These are phyloP conservation scores for Reticulascus tulasneorum DNA, from an alignment of 2,329 filamentous ascomycete genomes.

Conservation along the genomic window DNA sequence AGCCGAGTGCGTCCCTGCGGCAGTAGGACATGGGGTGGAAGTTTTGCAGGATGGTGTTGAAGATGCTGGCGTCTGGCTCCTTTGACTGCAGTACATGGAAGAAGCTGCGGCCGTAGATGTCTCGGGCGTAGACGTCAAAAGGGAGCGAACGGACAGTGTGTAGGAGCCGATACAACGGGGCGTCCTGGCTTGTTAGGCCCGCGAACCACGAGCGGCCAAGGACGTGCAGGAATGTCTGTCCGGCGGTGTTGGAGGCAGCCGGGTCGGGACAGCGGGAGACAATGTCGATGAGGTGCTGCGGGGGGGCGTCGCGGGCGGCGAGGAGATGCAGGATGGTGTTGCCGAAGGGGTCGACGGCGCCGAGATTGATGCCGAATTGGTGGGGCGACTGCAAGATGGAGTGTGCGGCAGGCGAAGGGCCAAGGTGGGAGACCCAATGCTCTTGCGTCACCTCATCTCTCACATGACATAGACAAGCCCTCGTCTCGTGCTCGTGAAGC, in stretches of 20 bases:
- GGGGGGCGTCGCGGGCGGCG: constrained; percentile 30
- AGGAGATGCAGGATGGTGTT: constrained; percentile 46
- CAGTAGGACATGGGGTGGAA: constrained; percentile 27
- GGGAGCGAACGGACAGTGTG: constrained; percentile 20
- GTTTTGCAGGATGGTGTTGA: constrained; percentile 27
- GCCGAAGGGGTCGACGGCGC: constrained; percentile 35
- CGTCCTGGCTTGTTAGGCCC: constrained; percentile 16
- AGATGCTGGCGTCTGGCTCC: constrained; percentile 19
- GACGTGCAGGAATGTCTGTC: constrained; percentile 47
- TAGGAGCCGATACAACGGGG: constrained; percentile 12
- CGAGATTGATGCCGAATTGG: constrained; percentile 12
- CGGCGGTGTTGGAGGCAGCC: constrained; percentile 32
- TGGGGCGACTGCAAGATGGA: constrained; percentile 4
- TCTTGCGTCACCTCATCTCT: constrained; percentile 18
- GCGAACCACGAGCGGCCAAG: constrained; percentile 31
- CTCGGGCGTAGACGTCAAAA: constrained; percentile 32
- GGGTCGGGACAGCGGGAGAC: constrained; percentile 14
- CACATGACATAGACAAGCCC: constrained; percentile 25
- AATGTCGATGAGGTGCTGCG: constrained; percentile 23
- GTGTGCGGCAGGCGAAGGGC: constrained; percentile 16
- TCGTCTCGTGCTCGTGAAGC: constrained; percentile 18
- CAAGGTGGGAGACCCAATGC: constrained; percentile 25
- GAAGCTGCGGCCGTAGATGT: constrained; percentile 50
- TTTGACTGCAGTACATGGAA: constrained; percentile 40
- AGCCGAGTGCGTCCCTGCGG: constrained; percentile 47